Evolutionary conservation across 2,329 filamentous ascomycete genomes (phyloP).

Genomic region (Seiridium cupressi): DNA sequence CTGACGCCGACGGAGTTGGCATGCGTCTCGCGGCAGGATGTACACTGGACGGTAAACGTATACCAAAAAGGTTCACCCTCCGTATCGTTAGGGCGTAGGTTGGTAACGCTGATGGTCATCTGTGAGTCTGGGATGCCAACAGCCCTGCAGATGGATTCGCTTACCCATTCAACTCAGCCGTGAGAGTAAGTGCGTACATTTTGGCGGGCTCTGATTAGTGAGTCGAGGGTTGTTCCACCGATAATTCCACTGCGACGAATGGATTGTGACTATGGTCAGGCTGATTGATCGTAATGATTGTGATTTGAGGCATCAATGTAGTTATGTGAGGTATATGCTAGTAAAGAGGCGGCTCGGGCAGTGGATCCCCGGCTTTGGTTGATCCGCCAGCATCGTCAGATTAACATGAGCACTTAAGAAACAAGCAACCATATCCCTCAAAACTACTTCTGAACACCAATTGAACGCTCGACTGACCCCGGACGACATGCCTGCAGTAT

Average conservation of each 20-base stretch:
- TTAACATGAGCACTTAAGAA: not conserved
- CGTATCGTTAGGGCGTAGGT: slow-evolving; percentile 81
- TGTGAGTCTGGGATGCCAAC: not conserved
- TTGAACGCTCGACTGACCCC: slow-evolving; percentile 8
- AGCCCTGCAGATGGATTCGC: slow-evolving; percentile 15
- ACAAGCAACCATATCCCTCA: not conserved
- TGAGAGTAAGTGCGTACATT: slow-evolving; percentile 67
- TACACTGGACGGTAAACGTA: slow-evolving; percentile 97
- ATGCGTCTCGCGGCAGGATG: slow-evolving; percentile 91
- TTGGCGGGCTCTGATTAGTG: slow-evolving; percentile 9
- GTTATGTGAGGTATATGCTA: not conserved
- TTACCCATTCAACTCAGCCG: slow-evolving; percentile 69
- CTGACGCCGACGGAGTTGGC: slow-evolving; percentile 83
- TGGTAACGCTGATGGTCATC: slow-evolving; percentile 69
- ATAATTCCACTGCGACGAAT: not conserved
- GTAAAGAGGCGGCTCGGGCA: not conserved
- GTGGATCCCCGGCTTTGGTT: not conserved
- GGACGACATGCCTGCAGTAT: slow-evolving; percentile 46
- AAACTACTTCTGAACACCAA: slow-evolving; percentile 11
- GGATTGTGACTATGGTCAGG: not conserved
- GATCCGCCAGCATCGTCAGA: slow-evolving; percentile 6
- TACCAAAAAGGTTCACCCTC: slow-evolving; percentile 87
- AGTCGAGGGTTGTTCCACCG: too few species aligned
- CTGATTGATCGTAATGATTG: not conserved
- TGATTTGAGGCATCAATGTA: not conserved